A percentile compares a stretch with the other conserved stretches of the same genome.
Evolutionary conservation across 805 yeast genomes (phyloP).

Genomic region (Ogataea pilisensis): DNA sequence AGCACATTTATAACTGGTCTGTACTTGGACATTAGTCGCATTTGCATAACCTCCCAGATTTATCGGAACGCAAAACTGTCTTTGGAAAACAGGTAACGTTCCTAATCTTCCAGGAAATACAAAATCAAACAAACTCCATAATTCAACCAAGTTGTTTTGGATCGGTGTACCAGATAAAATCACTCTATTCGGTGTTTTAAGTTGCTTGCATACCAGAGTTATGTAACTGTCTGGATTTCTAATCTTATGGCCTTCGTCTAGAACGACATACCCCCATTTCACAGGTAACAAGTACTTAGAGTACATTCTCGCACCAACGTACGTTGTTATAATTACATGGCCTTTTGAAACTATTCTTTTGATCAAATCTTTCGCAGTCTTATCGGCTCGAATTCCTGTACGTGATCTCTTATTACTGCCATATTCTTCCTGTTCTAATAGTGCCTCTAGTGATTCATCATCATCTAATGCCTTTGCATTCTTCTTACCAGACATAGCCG

Average conservation of each 20-base stretch:
- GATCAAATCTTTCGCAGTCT: slow-evolving; percentile 38
- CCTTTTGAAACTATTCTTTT: slow-evolving; percentile 63
- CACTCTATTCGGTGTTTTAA: slow-evolving; percentile 79
- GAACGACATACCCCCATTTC: slow-evolving; percentile 84
- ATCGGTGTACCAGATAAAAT: slow-evolving; percentile 96
- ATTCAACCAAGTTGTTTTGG: slow-evolving; percentile 85
- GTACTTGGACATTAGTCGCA: slow-evolving; percentile 93
- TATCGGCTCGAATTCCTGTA: slow-evolving; percentile 27
- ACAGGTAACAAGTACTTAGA: slow-evolving; percentile 61
- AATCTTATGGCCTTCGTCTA: slow-evolving; percentile 97
- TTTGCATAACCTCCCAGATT: slow-evolving; percentile 98
- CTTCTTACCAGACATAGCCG: slow-evolving; percentile 57
- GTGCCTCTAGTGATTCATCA: slow-evolving; percentile 44
- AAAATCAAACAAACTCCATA: slow-evolving; percentile 95
- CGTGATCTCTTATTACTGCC: slow-evolving; percentile 23
- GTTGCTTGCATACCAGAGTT: slow-evolving; percentile 77
- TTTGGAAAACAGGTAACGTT: slow-evolving; percentile 90
- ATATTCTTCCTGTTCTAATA: slow-evolving; percentile 37
- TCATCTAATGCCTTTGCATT: slow-evolving; percentile 39
- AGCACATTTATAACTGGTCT: slow-evolving; percentile 94
- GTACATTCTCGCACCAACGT: slow-evolving; percentile 49
- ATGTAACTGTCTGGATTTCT: slow-evolving; percentile 91
- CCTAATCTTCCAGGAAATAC: slow-evolving; percentile 93
- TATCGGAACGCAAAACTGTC: slow-evolving; percentile 87
- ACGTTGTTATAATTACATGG: slow-evolving; percentile 85